A percentile compares a stretch with the other conserved stretches of the same genome.
phyloP scores from a whole-genome alignment of 108 stramenopile species.

The Conticribra guillardii region DNA sequence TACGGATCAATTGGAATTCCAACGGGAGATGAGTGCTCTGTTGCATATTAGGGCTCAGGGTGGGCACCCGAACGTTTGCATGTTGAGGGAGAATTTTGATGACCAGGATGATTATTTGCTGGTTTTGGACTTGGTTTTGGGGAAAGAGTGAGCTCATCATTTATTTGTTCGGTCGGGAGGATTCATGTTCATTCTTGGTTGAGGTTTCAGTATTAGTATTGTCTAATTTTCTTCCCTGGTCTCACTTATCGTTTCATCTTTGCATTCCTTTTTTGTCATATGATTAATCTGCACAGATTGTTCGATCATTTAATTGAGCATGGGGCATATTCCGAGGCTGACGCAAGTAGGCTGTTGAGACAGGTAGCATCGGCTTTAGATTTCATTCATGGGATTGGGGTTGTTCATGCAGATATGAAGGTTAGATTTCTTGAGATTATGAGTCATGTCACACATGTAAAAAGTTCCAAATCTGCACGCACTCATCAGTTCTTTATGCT shows the following conservation, averaged over 20 bases:
- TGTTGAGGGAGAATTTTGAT: conserved; percentile 69
- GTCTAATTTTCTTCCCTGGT: no score
- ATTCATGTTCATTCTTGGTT: no score
- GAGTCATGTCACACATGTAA: background rate
- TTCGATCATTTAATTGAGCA: conserved; percentile 82
- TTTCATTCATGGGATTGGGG: conserved; percentile 47
- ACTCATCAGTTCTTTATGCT: background rate
- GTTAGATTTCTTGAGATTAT: background rate
- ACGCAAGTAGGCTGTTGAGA: conserved; percentile 66
- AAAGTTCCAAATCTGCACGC: background rate
- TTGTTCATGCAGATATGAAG: conserved; percentile 52
- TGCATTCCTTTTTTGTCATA: no score
- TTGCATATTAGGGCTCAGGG: conserved; percentile 68
- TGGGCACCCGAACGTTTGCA: conserved; percentile 82
- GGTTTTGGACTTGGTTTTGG: conserved; percentile 71
- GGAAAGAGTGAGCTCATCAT: conserved; percentile 83
- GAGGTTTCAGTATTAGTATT: no score
- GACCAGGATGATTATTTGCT: conserved; percentile 66
- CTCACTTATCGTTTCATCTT: no score
- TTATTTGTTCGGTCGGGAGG: no score
- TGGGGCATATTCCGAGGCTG: conserved; percentile 83
- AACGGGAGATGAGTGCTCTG: conserved; percentile 81
- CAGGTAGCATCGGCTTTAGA: conserved; percentile 43
- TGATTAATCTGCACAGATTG: conserved; percentile 23
- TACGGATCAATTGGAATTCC: conserved; percentile 69